These are phyloP conservation scores for Debaryomyces subglobosus DNA, from an alignment of 1,139 yeast species.

Conservation along the genomic window DNA sequence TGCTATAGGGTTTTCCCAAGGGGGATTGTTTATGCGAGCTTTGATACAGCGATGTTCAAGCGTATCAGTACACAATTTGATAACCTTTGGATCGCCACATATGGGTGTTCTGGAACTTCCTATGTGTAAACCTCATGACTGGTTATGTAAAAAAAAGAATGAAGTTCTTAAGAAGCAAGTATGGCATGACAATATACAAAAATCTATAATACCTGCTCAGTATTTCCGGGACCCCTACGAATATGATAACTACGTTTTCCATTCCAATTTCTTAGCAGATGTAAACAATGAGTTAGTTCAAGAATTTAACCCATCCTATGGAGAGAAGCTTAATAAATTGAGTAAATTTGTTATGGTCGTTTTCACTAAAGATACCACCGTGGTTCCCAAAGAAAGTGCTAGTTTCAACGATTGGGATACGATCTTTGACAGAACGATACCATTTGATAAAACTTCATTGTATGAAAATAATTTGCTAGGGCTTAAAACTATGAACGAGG, in stretches of 20 bases:
- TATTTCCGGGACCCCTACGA: constrained; percentile 63
- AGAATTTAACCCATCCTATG: constrained; percentile 35
- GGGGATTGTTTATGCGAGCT: constrained; percentile 73
- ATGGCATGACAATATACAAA: constrained; percentile 62
- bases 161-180: constrained; percentile 59
- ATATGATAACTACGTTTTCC: constrained; percentile 48
- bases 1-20: constrained; percentile 82
- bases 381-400: constrained; percentile 75
- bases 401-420: constrained; percentile 62
- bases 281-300: constrained; percentile 62
- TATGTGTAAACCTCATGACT: constrained; percentile 55
- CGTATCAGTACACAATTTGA: constrained; percentile 53
- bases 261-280: constrained; percentile 61
- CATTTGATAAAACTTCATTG: constrained; percentile 52
- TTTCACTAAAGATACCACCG: constrained; percentile 64
- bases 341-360: constrained; percentile 60
- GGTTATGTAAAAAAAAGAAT: constrained; percentile 64
- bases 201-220: constrained; percentile 68
- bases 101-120: constrained; percentile 77
- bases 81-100: constrained; percentile 85
- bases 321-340: constrained; percentile 42
- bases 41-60: constrained; percentile 59
- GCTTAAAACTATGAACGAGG: constrained; percentile 46
- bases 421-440: constrained; percentile 42
- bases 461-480: constrained; percentile 64